Base-by-base conservation (phyloP, 768 basidiomycete species). In the Panaeolus cyanescens region DNA sequence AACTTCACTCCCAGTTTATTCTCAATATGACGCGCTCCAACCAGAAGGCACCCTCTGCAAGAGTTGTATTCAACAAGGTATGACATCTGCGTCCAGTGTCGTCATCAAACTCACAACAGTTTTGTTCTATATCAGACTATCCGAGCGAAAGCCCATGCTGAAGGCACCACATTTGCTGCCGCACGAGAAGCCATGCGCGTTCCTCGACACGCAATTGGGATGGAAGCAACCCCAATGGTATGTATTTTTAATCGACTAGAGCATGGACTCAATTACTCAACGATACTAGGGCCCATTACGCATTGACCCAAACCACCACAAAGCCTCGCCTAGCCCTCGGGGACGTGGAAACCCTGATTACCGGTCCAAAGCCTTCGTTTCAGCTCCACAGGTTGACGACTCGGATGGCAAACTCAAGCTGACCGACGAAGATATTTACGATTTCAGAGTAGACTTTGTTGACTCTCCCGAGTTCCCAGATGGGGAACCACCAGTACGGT, bases 341-440 rank as follows among this genome's bases (percentile, higher is more conserved):
- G 45, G 45, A 6, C 45, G 45, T 1, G 45, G 45, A 4, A 28
- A 50, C 15, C 45, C 45, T 50, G 45, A 17, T 7, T 50, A 50
- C 9, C 22, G 22, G 50, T 56, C 15, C 45, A 50, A 50, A 13
- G 45, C 25, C 4, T 57, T 37, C 19, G 34, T 58, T 9, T 58
- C 61, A 32, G 58, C 68, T 10, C 65, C 72, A 45, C 56, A 66
- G n/a, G 64, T 74, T 4, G 73, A 72, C 31, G 72, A 71, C 25
- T n/a, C n/a, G n/a, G n/a, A n/a, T n/a, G 68, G 67, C 2, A 64
- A 42, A 5, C 39, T 58, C 32, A 31, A 66, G 4, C 39, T 56
- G 8, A 59, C 55, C 9, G 61, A 65, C 33, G 64, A 63, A 7
- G 71, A 70, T 30, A 61, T 64, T 2, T 65, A 68, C 22, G 67